Conservation (phyloP, 2,329 filamentous ascomycete genomes). For the Drechslerella coelobrocha region DNA sequence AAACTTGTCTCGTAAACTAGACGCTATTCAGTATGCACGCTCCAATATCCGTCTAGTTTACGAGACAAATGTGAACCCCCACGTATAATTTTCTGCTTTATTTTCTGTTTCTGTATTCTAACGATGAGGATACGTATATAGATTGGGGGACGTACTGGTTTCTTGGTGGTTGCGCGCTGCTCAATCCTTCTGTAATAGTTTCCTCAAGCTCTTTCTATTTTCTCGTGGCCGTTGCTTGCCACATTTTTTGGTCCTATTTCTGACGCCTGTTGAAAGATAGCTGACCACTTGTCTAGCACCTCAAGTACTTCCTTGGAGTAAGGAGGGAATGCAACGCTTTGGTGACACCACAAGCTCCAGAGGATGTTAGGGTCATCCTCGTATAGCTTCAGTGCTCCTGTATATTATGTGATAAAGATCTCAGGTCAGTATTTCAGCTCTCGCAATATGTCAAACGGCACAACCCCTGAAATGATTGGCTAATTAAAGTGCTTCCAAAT, state of each 20-base stretch:
- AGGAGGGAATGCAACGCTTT: constrained; percentile 8
- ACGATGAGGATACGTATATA: no score
- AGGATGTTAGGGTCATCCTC: constrained; percentile 16
- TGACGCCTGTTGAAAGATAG: constrained; percentile 2
- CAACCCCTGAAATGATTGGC: constrained; percentile 1
- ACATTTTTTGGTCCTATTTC: background rate
- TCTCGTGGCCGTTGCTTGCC: constrained; percentile 6
- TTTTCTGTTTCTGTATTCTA: no score
- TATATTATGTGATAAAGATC: background rate
- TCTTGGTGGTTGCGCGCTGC: constrained; percentile 1
- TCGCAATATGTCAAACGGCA: background rate
- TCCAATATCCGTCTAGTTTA: constrained; percentile 1
- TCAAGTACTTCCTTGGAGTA: constrained; percentile 10
- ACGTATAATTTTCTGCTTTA: no score
- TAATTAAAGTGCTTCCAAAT: background rate
- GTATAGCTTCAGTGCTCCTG: constrained; percentile 12
- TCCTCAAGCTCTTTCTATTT: constrained; percentile 12
- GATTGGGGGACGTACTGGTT: constrained; percentile 10
- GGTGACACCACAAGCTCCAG: constrained; percentile 21
- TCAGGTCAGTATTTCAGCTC: background rate
- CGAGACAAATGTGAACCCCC: no score
- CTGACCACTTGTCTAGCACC: constrained; percentile 10
- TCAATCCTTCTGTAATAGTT: constrained; percentile 9
- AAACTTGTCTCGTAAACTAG: no score
- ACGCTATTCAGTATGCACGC: constrained; percentile 5